Evolutionary conservation across 2,329 filamentous ascomycete genomes (phyloP).

Genomic region (Xylaria sp.): DNA sequence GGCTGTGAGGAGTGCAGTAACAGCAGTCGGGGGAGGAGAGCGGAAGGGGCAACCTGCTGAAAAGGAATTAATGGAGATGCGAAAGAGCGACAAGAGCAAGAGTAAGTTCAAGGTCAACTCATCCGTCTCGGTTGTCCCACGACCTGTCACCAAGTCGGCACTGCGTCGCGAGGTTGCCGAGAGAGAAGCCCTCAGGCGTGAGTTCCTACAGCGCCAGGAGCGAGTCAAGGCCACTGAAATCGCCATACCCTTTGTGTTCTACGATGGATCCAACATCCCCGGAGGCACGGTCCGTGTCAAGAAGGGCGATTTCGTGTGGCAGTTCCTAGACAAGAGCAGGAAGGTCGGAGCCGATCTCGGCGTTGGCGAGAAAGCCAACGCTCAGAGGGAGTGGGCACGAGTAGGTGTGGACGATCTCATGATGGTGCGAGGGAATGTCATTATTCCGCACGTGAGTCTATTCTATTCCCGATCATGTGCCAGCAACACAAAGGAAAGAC

Average conservation of each 20-base stretch:
- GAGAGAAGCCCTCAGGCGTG: constrained; percentile 77
- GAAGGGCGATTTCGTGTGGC: constrained; percentile 93
- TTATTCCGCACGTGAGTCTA: constrained; percentile 87
- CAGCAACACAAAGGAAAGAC: constrained; percentile 14
- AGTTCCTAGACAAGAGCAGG: constrained; percentile 90
- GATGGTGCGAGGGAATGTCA: constrained; percentile 88
- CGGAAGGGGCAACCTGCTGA: neutral
- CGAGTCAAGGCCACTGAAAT: constrained; percentile 90
- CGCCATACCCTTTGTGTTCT: constrained; percentile 93
- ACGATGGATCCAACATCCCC: constrained; percentile 90
- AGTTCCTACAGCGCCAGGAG: constrained; percentile 86
- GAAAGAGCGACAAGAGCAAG: constrained; percentile 42
- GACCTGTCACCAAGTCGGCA: constrained; percentile 74
- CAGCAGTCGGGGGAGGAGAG: neutral
- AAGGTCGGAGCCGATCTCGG: constrained; percentile 89
- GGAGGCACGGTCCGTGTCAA: constrained; percentile 86
- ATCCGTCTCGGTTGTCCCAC: constrained; percentile 73
- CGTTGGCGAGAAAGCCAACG: constrained; percentile 75
- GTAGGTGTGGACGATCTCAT: constrained; percentile 96
- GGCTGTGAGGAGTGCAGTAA: neutral
- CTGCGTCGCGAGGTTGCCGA: constrained; percentile 81
- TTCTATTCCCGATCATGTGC: constrained; percentile 15
- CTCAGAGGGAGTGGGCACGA: constrained; percentile 85
- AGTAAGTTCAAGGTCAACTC: constrained; percentile 71
- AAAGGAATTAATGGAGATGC: neutral